A percentile compares a stretch with the other conserved stretches of the same genome.
phyloP scores from a whole-genome alignment of 768 basidiomycete species.

The Gymnopilus junonius region DNA sequence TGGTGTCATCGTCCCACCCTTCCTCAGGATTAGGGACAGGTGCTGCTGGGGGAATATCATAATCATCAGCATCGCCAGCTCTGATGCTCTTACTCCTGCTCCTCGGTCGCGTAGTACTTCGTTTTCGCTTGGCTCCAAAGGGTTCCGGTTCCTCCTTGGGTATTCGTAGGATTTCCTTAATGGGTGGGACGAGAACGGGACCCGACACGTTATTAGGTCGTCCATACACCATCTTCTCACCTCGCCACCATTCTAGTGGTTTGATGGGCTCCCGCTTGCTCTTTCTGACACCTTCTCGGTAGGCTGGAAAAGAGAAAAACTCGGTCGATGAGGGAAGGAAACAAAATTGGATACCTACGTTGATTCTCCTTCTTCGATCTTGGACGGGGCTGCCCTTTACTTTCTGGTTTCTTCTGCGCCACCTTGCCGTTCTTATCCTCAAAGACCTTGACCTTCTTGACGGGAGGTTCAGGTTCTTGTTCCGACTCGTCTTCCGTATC shows the following conservation, averaged over 20 bases:
- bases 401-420: slow-evolving; percentile 17
- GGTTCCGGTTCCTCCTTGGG: slow-evolving; percentile 43
- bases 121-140: slow-evolving; percentile 39
- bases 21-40: slow-evolving; percentile 56
- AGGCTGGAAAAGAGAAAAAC: slow-evolving; percentile 24
- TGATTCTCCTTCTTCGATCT: slow-evolving; percentile 46
- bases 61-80: slow-evolving; percentile 44
- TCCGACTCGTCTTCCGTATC: slow-evolving; percentile 37
- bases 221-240: slow-evolving; percentile 86
- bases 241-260: slow-evolving; percentile 93
- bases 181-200: slow-evolving; percentile 61
- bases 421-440: slow-evolving; percentile 17
- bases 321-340: not conserved
- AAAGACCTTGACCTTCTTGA: slow-evolving; percentile 39
- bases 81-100: slow-evolving; percentile 54
- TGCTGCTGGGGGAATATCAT: slow-evolving; percentile 24
- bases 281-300: slow-evolving; percentile 66
- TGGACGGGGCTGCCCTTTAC: slow-evolving; percentile 23
- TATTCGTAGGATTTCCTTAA: slow-evolving; percentile 70
- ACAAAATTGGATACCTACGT: slow-evolving; percentile 26
- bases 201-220: slow-evolving; percentile 41
- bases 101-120: slow-evolving; percentile 44
- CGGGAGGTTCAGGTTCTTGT: slow-evolving; percentile 34
- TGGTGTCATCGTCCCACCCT: slow-evolving; percentile 88
- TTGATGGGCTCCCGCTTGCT: slow-evolving; percentile 68